These are phyloP conservation scores for Tetradesmus lagerheimii DNA, from an alignment of 139 green algal species.

Conservation along the genomic window DNA sequence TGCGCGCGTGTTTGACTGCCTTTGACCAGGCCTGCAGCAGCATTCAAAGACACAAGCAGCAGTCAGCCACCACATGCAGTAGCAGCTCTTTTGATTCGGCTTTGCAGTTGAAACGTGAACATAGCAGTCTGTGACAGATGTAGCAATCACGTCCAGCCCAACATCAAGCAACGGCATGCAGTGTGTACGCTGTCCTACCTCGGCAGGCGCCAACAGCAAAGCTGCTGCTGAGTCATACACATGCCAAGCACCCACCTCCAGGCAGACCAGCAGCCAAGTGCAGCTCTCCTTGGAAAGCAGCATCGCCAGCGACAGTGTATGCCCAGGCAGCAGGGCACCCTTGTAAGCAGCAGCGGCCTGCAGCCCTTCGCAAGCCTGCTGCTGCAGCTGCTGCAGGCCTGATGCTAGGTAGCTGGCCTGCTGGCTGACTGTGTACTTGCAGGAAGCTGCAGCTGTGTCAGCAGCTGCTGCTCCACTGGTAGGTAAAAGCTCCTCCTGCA, in stretches of 20 bases:
- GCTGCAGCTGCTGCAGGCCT: background rate
- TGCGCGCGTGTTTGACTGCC: slow-evolving; percentile 22
- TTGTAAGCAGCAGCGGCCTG: background rate
- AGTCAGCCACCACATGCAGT: background rate
- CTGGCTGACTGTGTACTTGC: background rate
- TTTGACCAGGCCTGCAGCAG: slow-evolving; percentile 28
- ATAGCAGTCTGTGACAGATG: too few species aligned
- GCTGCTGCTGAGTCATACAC: too few species aligned
- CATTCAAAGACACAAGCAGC: background rate
- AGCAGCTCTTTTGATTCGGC: background rate
- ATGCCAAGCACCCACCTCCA: slow-evolving; percentile 22
- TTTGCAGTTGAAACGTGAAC: too few species aligned
- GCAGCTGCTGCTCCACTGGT: background rate
- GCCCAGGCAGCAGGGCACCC: slow-evolving; percentile 9
- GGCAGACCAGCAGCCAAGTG: background rate
- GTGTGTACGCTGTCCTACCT: too few species aligned
- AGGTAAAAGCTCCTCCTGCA: background rate
- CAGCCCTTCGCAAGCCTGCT: background rate
- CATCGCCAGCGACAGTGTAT: slow-evolving; percentile 25
- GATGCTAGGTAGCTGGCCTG: background rate
- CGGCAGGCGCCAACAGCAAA: too few species aligned
- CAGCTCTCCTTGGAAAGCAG: slow-evolving; percentile 12
- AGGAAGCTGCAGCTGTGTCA: background rate
- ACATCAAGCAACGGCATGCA: too few species aligned
- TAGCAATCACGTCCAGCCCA: too few species aligned